Evolutionary conservation across 768 basidiomycete species (phyloP).

Genomic region (Coprinellus aureogranulatus): DNA sequence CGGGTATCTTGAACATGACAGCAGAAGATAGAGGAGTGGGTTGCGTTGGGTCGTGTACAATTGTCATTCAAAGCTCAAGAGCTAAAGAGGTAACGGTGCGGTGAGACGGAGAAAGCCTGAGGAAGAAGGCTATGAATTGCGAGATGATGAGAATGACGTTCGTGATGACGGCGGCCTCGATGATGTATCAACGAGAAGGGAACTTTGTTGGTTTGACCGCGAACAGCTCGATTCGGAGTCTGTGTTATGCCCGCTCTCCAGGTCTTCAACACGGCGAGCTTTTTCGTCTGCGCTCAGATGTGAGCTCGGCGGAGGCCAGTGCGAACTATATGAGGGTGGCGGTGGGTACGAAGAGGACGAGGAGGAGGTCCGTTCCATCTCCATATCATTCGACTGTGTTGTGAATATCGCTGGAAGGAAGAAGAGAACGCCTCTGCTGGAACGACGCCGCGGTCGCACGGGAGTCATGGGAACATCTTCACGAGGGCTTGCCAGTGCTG

Average conservation of each 20-base stretch:
- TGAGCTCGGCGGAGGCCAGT: not conserved
- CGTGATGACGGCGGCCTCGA: not conserved
- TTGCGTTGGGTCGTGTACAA: not conserved
- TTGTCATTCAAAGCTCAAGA: too few relatives aligned
- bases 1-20: constrained; percentile 1
- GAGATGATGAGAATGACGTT: constrained; percentile 1
- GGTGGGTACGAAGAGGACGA: constrained; percentile 22
- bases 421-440: constrained; percentile 65
- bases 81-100: not conserved
- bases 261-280: constrained; percentile 33
- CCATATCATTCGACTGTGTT: constrained; percentile 40
- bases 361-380: constrained; percentile 34
- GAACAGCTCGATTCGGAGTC: not conserved
- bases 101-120: not conserved
- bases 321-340: constrained; percentile 1
- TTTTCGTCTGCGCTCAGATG: constrained; percentile 43
- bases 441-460: constrained; percentile 44
- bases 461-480: constrained; percentile 45
- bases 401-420: constrained; percentile 82
- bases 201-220: not conserved
- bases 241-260: constrained; percentile 19
- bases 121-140: not conserved
- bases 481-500: constrained; percentile 43
- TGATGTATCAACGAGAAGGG: not conserved
- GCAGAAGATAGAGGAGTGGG: not conserved